These are phyloP conservation scores for Claviceps spartinae DNA, from an alignment of 2,329 filamentous ascomycete genomes.

Conservation along the genomic window DNA sequence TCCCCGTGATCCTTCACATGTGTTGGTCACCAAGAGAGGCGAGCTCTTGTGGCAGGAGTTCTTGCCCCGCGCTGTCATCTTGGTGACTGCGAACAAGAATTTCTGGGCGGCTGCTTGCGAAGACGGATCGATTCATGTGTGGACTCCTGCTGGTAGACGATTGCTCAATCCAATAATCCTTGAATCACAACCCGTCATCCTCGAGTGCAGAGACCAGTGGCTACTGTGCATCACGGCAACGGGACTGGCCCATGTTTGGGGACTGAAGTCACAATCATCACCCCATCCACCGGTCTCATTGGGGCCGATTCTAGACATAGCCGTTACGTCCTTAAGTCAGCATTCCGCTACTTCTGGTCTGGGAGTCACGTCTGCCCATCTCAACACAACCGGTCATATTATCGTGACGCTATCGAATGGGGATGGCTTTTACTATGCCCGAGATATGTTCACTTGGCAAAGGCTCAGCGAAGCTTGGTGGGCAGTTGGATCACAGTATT, in stretches of 20 bases:
- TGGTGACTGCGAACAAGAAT: slow-evolving; percentile 77
- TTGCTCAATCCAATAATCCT: slow-evolving; percentile 73
- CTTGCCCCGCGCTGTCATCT: slow-evolving; percentile 70
- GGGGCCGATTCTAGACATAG: slow-evolving; percentile 77
- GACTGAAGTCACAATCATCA: slow-evolving; percentile 67
- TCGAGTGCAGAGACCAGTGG: slow-evolving; percentile 84
- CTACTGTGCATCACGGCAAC: slow-evolving; percentile 78
- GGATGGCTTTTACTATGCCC: slow-evolving; percentile 83
- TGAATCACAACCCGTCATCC: slow-evolving; percentile 84
- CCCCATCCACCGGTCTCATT: slow-evolving; percentile 85
- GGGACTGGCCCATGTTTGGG: slow-evolving; percentile 88
- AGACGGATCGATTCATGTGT: slow-evolving; percentile 78
- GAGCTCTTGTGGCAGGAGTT: slow-evolving; percentile 88
- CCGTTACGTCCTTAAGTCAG: slow-evolving; percentile 62
- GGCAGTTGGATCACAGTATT: slow-evolving; percentile 95
- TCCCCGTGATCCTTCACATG: slow-evolving; percentile 68
- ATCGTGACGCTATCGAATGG: slow-evolving; percentile 89
- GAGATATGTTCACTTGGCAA: slow-evolving; percentile 82
- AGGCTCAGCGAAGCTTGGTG: slow-evolving; percentile 95
- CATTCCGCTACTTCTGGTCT: slow-evolving; percentile 65
- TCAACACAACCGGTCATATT: slow-evolving; percentile 78
- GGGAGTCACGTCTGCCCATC: slow-evolving; percentile 76
- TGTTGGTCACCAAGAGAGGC: slow-evolving; percentile 70
- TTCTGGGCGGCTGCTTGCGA: slow-evolving; percentile 93
- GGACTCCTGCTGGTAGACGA: slow-evolving; percentile 82